Evolutionary conservation across 257 asterid genomes (phyloP), one percentile per base, ranked within the genome.

Genomic region (Solanum arcanum): DNA sequence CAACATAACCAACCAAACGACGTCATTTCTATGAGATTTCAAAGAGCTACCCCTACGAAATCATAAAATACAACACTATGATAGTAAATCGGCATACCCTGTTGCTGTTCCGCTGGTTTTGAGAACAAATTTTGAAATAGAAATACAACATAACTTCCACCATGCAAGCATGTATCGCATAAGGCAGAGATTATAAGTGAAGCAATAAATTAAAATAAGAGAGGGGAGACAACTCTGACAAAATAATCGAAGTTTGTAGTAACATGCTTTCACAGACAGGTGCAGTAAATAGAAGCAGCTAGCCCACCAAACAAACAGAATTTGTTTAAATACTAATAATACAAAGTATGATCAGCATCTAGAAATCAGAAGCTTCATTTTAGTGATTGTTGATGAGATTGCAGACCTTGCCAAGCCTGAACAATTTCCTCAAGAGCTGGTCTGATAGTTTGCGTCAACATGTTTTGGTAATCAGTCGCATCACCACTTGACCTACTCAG

Each of bases 401-500:
- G 90, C 91, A 89, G 89, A 8, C 94, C 93, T 86, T 88, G 93
- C 96, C 94, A 93, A 59, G 92, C 92, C 92, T 92, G 89, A 70
- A 93, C 89, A 83, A 91, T 90, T n/a, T 91, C 94, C 73, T 73
- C 59, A 60, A 93, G 90, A 83, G 91, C 88, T 25, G 92, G 90
- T 80, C 87, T 88, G 11, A 91, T 84, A 15, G 74, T 46, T 77
- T 85, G 86, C 56, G 74, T 89, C 85, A 96, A 29, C 92, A 94
- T 89, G 85, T 88, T 89, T 85, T 86, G 93, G 83, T 90, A 96
- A 29, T 92, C 96, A 3, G 89, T 46, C 29, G 92, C 77, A 90
- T 92, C 93, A 12, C 99, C 98, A 66, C 92, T 42, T 2, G 89
- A 92, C 88, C 89, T 93, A 88, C 87, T 92, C 89, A 96, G 86